Conservation (phyloP, 2,329 filamentous ascomycete species). For the Trichoderma atrobrunneum region DNA sequence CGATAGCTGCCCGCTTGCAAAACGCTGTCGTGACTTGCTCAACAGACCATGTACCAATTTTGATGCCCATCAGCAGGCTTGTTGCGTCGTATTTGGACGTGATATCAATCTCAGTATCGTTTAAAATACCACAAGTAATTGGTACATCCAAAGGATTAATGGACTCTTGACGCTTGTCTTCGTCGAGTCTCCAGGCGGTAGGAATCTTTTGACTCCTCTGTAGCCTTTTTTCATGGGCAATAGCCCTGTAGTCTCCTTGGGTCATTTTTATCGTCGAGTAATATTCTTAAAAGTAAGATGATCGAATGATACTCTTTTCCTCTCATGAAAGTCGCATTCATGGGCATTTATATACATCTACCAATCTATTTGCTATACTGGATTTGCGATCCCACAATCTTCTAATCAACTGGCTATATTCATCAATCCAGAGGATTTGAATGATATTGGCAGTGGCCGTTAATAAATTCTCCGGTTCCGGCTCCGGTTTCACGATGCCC, state of each 20-base stretch:
- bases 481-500: not conserved
- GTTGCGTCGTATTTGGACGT: conserved; percentile 48
- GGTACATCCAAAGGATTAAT: not conserved
- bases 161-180: not conserved
- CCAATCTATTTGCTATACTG: not conserved
- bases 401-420: not conserved
- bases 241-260: not conserved
- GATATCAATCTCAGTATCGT: conserved; percentile 49
- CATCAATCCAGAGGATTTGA: not conserved
- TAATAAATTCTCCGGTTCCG: not conserved
- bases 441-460: not conserved
- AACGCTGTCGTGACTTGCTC: not conserved
- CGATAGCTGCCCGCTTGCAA: conserved; percentile 3
- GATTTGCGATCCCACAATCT: not conserved
- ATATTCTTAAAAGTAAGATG: not conserved
- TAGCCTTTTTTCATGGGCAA: not conserved
- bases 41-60: conserved; percentile 32
- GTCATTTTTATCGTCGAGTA: not conserved
- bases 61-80: conserved; percentile 35
- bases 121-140: conserved; percentile 35
- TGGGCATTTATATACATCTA: not conserved
- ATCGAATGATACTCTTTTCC: not conserved
- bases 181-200: not conserved
- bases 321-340: not conserved
- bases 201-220: not conserved